Conservation (phyloP, 768 basidiomycete species). For the Kwoniella sp. region DNA sequence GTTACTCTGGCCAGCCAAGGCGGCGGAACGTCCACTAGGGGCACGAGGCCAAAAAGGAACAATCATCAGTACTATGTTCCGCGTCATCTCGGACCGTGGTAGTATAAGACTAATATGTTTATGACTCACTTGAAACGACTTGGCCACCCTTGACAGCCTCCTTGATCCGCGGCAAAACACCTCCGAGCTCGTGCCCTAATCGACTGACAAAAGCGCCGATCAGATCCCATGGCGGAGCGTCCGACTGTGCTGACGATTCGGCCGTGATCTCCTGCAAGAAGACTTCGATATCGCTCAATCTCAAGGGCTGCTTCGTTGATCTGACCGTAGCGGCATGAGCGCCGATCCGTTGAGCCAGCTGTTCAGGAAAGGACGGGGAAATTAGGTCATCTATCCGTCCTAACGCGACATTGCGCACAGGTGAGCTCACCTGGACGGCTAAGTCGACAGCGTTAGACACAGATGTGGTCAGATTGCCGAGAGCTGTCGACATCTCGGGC, state of each 20-base stretch:
- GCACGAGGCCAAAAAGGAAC: background rate
- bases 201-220: slow-evolving; percentile 70
- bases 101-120: no score
- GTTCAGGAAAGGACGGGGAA: background rate
- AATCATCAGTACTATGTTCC: background rate
- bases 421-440: slow-evolving; percentile 74
- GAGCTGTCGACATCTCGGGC: slow-evolving; percentile 36
- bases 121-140: slow-evolving; percentile 73
- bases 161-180: slow-evolving; percentile 64
- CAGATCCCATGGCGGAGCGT: slow-evolving; percentile 74
- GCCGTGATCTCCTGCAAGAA: slow-evolving; percentile 73
- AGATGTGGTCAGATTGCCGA: slow-evolving; percentile 43
- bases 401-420: no score
- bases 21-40: slow-evolving; percentile 62
- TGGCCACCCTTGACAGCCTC: slow-evolving; percentile 73
- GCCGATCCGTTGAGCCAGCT: slow-evolving; percentile 89
- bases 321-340: slow-evolving; percentile 82
- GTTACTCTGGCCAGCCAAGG: slow-evolving; percentile 85
- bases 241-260: slow-evolving; percentile 67
- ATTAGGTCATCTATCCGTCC: no score
- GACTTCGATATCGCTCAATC: slow-evolving; percentile 69
- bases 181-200: slow-evolving; percentile 71
- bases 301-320: slow-evolving; percentile 74
- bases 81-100: background rate
- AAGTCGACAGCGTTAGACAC: slow-evolving; percentile 85